phyloP scores from a whole-genome alignment of 768 basidiomycete genomes.

The Tulasnella sp. region DNA sequence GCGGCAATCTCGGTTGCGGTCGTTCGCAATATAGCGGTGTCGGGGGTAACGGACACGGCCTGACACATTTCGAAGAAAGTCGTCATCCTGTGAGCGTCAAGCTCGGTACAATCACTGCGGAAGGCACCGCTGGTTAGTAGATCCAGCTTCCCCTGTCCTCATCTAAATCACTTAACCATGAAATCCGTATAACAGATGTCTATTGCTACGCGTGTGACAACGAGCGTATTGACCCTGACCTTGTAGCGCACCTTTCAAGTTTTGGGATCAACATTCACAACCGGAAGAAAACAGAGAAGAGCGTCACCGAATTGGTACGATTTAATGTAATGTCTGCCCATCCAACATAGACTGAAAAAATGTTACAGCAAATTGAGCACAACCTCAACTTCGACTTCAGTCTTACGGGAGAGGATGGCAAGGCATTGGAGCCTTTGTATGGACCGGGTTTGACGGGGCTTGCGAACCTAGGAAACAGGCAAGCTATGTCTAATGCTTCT shows the following conservation, averaged over 20 bases:
- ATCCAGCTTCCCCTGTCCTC: background rate
- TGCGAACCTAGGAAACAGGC: conserved; percentile 87
- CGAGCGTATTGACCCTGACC: conserved; percentile 60
- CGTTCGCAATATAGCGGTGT: conserved; percentile 69
- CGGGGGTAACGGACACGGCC: conserved; percentile 82
- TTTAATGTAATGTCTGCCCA: too few relatives aligned
- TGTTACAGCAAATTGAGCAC: conserved; percentile 79
- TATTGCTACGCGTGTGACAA: conserved; percentile 93
- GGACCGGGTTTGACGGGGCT: conserved; percentile 85
- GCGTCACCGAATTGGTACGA: conserved; percentile 87
- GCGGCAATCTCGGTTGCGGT: conserved; percentile 84
- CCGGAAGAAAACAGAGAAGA: conserved; percentile 88
- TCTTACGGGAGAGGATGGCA: conserved; percentile 74
- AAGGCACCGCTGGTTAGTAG: conserved; percentile 71
- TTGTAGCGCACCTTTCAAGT: conserved; percentile 57
- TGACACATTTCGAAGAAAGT: conserved; percentile 61
- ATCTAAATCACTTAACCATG: background rate
- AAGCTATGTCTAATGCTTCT: conserved; percentile 11
- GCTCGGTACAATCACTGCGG: conserved; percentile 91
- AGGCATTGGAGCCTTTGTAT: conserved; percentile 76
- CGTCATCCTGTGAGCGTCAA: conserved; percentile 81
- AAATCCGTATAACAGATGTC: conserved; percentile 45
- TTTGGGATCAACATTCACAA: conserved; percentile 82
- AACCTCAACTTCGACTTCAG: conserved; percentile 93
- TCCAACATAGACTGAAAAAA: background rate